phyloP scores from a whole-genome alignment of 164 flowering plant genomes.

The Vitis rupestris region DNA sequence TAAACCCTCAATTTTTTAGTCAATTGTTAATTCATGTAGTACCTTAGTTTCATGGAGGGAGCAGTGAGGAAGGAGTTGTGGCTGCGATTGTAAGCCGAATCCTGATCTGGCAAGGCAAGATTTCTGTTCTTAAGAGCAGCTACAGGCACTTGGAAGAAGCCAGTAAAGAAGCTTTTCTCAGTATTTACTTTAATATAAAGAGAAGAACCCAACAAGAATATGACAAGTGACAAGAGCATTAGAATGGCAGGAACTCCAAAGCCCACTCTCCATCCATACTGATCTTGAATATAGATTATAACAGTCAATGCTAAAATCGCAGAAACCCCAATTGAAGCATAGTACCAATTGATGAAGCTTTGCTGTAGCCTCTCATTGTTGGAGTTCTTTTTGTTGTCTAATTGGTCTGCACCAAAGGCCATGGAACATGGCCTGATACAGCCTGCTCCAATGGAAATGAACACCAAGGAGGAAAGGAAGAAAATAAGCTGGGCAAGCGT shows the following conservation, averaged over 20 bases:
- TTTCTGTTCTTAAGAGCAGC: conserved; percentile 39
- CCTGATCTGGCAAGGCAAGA: conserved; percentile 24
- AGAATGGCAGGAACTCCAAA: conserved; percentile 39
- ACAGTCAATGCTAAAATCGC: conserved; percentile 30
- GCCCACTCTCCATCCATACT: conserved; percentile 42
- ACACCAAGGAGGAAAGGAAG: conserved; percentile 11
- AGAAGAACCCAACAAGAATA: conserved; percentile 46
- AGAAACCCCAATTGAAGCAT: conserved; percentile 32
- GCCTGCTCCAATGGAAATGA: conserved; percentile 27
- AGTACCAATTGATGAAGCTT: conserved; percentile 44
- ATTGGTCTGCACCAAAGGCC: conserved; percentile 61
- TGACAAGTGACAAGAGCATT: conserved; percentile 34
- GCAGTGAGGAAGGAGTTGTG: conserved; percentile 23
- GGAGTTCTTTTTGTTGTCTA: conserved; percentile 21
- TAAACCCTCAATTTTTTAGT: too few relatives aligned
- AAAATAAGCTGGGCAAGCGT: conserved; percentile 10
- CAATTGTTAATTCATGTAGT: neutral
- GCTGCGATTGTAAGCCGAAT: conserved; percentile 25
- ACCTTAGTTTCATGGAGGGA: conserved; percentile 53
- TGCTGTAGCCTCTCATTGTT: conserved; percentile 26
- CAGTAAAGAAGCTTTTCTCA: conserved; percentile 37
- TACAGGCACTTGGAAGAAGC: conserved; percentile 35
- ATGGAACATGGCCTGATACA: conserved; percentile 48
- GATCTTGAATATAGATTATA: conserved; percentile 43
- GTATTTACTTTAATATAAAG: conserved; percentile 39